Base-by-base conservation (phyloP, 345 rosid species). In the Salix viminalis region DNA sequence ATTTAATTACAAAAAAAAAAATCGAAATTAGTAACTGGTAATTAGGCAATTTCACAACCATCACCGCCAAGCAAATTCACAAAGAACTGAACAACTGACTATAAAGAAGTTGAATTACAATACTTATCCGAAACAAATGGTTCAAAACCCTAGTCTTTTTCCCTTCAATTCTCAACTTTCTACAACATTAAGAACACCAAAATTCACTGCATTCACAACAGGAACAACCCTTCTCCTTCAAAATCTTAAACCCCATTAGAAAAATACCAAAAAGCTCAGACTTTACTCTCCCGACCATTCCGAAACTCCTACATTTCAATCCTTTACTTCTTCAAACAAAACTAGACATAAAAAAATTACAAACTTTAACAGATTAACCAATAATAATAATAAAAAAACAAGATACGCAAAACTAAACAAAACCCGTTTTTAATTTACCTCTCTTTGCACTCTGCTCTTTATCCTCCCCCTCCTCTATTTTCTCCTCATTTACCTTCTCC, bases 401-500 rank as follows among this genome's bases (percentile, higher is more conserved):
- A 0, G 39, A 42, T n/a, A 39, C 11, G n/a, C 6, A 44, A 62
- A 77, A 34, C 36, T 4, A 9, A 14, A 30, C 7, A 67, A 18
- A 39, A 62, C 24, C 6, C 50, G 12, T 46, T 32, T n/a, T 10
- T 41, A 15, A 13, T 10, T n/a, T 68, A 77, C 81, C 78, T 65
- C 10, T 50, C 18, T 61, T 3, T 62, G 74, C 76, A 21, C 66
- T 67, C 24, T 65, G 70, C 65, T 56, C 66, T 10, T 76, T 28
- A 74, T 77, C 74, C 61, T 73, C 37, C 65, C 37, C 26, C 6
- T 37, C 12, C 62, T 70, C 73, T 71, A 50, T 56, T 75, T 52
- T 64, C 76, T 41, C 19, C 72, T 62, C 72, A 90, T 68, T 68
- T 78, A 44, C 71, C 44, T 87, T 88, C 36, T 79, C 23, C 65